Evolutionary conservation across 2,329 filamentous ascomycete species (phyloP).

Genomic region (Claviceps paspali): DNA sequence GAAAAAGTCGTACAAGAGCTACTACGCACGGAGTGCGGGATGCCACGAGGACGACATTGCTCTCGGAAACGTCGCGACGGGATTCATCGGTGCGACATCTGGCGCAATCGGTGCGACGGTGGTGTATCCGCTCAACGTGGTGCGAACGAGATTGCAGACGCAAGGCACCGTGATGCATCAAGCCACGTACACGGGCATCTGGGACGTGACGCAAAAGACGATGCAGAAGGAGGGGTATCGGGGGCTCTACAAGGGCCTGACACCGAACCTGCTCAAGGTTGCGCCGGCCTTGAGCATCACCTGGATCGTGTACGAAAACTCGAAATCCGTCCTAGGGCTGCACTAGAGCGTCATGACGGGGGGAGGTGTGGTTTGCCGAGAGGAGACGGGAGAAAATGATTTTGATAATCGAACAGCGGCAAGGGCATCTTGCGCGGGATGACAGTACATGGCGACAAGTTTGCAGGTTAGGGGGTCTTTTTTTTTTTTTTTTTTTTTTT

Average conservation of each 20-base stretch:
- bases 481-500: background rate
- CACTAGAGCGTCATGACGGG: too few species aligned
- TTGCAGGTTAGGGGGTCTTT: too few species aligned
- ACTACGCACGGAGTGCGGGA: conserved; percentile 52
- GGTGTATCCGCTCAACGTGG: conserved; percentile 88
- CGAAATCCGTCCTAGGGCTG: conserved; percentile 54
- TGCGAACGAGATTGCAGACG: conserved; percentile 81
- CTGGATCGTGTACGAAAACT: conserved; percentile 85
- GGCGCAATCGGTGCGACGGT: conserved; percentile 86
- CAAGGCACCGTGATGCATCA: conserved; percentile 90
- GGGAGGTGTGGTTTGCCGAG: background rate
- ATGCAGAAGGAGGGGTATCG: conserved; percentile 66
- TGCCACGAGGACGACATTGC: conserved; percentile 73
- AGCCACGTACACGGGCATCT: conserved; percentile 76
- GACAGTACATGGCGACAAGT: too few species aligned
- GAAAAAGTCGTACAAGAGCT: conserved; percentile 56
- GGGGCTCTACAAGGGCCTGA: conserved; percentile 87
- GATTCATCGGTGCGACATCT: conserved; percentile 77
- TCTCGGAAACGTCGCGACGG: conserved; percentile 70
- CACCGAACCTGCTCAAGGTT: conserved; percentile 90
- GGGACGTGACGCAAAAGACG: conserved; percentile 77
- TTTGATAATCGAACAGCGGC: too few species aligned
- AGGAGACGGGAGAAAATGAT: background rate
- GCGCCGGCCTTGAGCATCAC: conserved; percentile 91
- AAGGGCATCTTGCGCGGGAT: background rate